Base-by-base conservation (phyloP, 2,329 filamentous ascomycete genomes). In the Colletotrichum sp. region DNA sequence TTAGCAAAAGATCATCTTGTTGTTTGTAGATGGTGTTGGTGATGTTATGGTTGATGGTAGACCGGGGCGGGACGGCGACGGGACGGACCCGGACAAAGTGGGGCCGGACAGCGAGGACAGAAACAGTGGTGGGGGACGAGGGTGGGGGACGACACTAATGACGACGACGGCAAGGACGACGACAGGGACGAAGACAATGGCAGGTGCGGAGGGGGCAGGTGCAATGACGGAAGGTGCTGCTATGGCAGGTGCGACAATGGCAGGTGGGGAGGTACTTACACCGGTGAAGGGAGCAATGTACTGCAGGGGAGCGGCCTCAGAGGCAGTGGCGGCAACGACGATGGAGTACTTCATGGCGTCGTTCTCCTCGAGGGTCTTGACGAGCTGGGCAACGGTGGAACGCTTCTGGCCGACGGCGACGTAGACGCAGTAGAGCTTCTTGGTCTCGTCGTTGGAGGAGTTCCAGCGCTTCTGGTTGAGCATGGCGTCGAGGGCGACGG, bases 381-480 rank as follows among this genome's bases (percentile, higher is more conserved):
- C 97, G 83, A 99, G 94, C 92, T 99, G 97, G 81, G 97, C 97
- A 83, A 99, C 96, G 82, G 97, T 99, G 82, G 97, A 99, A 88
- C 97, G 96, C 94, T 99, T 99, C 93, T 99, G 97, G 85, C 97
- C 97, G 83, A 99, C 93, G 85, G 97, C 97, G 84, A 99, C 97
- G 93, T 99, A 99, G 89, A 99, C 91, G 87, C 96, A 99, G 95
- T 98, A 99, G 76, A 99, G 95, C 93, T 99, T 99, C 94, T 98
- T 96, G 86, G 87, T 89, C 93, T 99, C 97, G 86, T 98, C 96
- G 87, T 85, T 91, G 85, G 88, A 84, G 86, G 88, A 90, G 93
- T 99, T 99, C 96, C 96, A 99, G 85, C 96, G 93, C 93, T 97
- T 98, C 92, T 99, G 97, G 94, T 99, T 99, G 79, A 99, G 94